Conservation (phyloP, 2,329 filamentous ascomycete genomes). For the Pseudodiploospora longispora region DNA sequence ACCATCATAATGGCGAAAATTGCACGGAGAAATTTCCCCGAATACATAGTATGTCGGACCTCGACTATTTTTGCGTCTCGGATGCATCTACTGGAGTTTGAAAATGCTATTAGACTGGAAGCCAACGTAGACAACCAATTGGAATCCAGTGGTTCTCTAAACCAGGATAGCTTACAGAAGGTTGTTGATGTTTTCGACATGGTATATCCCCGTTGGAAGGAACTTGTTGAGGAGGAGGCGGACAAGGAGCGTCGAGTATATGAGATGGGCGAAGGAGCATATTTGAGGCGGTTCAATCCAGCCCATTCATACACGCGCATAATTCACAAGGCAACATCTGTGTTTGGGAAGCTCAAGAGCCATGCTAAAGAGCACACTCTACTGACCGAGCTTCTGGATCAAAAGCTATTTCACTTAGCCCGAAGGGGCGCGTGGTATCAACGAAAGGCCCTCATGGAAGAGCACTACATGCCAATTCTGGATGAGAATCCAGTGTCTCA, state of each 20-base stretch:
- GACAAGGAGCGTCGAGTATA: conserved; percentile 70
- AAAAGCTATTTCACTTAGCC: conserved; percentile 77
- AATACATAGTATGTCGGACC: conserved; percentile 84
- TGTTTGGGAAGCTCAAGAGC: conserved; percentile 74
- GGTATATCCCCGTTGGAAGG: conserved; percentile 74
- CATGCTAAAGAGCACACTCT: conserved; percentile 69
- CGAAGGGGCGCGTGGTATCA: conserved; percentile 91
- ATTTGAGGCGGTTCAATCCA: conserved; percentile 81
- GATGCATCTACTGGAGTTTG: conserved; percentile 72
- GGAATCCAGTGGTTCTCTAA: conserved; percentile 67
- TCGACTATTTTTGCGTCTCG: conserved; percentile 81
- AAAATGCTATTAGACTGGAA: conserved; percentile 75
- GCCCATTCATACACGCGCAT: conserved; percentile 92
- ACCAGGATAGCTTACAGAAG: conserved; percentile 54
- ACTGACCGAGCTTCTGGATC: conserved; percentile 65
- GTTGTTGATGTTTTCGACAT: conserved; percentile 66
- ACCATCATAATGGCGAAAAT: conserved; percentile 92
- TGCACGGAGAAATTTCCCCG: conserved; percentile 75
- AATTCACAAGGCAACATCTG: conserved; percentile 74
- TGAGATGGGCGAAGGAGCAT: conserved; percentile 76
- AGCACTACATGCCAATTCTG: conserved; percentile 79
- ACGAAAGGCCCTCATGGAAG: conserved; percentile 85
- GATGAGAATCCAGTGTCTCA: conserved; percentile 31
- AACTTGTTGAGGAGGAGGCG: conserved; percentile 64
- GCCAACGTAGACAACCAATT: conserved; percentile 73